These are phyloP conservation scores for Alternaria incomplexa DNA, from an alignment of 2,329 filamentous ascomycete species.

Conservation along the genomic window DNA sequence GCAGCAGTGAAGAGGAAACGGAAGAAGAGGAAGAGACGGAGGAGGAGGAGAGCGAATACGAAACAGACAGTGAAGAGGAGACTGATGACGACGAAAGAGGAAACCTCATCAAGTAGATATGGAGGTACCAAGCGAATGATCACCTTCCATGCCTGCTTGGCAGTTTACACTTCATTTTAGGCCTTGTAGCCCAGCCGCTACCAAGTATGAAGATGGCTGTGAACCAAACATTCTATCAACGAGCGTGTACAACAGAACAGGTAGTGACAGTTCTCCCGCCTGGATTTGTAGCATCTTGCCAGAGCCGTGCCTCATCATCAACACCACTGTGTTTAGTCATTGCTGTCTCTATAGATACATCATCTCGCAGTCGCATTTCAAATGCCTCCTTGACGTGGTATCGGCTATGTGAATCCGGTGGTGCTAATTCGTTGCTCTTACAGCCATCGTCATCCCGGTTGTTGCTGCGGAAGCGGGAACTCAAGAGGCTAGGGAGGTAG, in stretches of 20 bases:
- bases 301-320: neutral
- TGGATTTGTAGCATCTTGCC: neutral
- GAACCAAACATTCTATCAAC: neutral
- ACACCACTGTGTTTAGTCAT: neutral
- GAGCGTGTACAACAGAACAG: neutral
- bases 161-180: neutral
- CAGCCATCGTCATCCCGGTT: neutral
- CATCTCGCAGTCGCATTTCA: neutral
- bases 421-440: neutral
- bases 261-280: neutral
- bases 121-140: neutral
- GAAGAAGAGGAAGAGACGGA: constrained; percentile 57
- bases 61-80: constrained; percentile 60
- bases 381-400: neutral
- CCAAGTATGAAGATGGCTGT: too few species aligned
- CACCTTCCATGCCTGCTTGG: neutral
- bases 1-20: constrained; percentile 57
- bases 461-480: neutral
- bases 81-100: constrained; percentile 20
- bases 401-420: neutral
- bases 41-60: constrained; percentile 66
- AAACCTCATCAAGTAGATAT: constrained; percentile 40
- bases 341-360: neutral
- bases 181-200: neutral
- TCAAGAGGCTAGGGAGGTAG: neutral